phyloP scores from a whole-genome alignment of 805 yeast genomes.

The Kazachstania africana region DNA sequence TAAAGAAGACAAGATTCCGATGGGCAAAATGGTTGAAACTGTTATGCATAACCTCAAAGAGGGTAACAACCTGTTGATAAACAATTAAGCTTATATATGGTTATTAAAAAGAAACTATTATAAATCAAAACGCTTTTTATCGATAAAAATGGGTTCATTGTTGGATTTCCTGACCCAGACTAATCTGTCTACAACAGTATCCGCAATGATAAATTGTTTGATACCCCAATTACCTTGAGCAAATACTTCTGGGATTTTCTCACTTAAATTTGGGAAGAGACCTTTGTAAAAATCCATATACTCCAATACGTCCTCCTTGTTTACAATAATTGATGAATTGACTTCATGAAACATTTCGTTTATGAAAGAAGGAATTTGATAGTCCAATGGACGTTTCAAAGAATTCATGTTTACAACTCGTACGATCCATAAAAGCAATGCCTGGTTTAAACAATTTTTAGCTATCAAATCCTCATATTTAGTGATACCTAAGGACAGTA shows the following conservation, averaged over 20 bases:
- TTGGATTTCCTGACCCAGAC: conserved; percentile 32
- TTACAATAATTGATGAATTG: conserved; percentile 29
- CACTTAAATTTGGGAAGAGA: conserved; percentile 36
- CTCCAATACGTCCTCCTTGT: conserved; percentile 43
- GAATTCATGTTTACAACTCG: conserved; percentile 38
- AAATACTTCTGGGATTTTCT: conserved; percentile 47
- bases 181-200: conserved; percentile 38
- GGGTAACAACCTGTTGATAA: no score
- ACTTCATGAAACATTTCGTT: conserved; percentile 28
- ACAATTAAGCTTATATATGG: no score
- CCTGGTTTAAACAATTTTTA: conserved; percentile 43
- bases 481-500: conserved; percentile 45
- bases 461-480: conserved; percentile 40
- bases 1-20: conserved; percentile 1
- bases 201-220: conserved; percentile 34
- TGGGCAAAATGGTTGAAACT: conserved; percentile 1
- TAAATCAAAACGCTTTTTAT: conserved; percentile 4
- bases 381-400: conserved; percentile 13
- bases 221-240: conserved; percentile 35
- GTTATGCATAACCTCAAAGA: no score
- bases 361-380: conserved; percentile 41
- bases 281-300: conserved; percentile 42
- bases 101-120: neutral
- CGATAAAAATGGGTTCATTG: conserved; percentile 27
- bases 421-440: conserved; percentile 51